These are phyloP conservation scores for Acidiella bohemica DNA, from an alignment of 495 filamentous ascomycete species.

Conservation along the genomic window DNA sequence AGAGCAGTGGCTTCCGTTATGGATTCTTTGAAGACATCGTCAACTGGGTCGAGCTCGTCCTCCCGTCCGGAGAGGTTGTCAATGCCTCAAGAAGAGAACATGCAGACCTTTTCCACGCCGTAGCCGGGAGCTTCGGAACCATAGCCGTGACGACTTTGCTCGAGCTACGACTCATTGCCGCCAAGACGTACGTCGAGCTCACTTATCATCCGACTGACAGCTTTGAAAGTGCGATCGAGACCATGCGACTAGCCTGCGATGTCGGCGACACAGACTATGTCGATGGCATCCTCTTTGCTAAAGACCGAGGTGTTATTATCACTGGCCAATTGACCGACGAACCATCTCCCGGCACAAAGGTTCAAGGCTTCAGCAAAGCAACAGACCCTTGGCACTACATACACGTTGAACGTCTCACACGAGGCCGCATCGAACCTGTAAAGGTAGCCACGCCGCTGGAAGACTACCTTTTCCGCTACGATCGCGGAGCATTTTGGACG, in stretches of 20 bases:
- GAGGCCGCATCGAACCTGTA: slow-evolving; percentile 14
- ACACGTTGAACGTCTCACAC: slow-evolving; percentile 13
- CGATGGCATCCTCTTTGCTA: slow-evolving; percentile 37
- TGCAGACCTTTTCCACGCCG: slow-evolving; percentile 42
- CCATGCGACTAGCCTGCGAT: slow-evolving; percentile 30
- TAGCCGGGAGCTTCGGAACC: slow-evolving; percentile 40
- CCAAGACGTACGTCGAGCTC: slow-evolving; percentile 41
- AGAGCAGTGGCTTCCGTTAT: slow-evolving; percentile 44
- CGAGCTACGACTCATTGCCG: slow-evolving; percentile 40
- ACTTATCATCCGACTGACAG: slow-evolving; percentile 39
- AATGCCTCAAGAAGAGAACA: slow-evolving; percentile 26
- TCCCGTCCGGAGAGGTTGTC: slow-evolving; percentile 41
- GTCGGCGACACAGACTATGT: slow-evolving; percentile 23
- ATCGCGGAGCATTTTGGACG: slow-evolving; percentile 49
- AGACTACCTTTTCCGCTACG: slow-evolving; percentile 49
- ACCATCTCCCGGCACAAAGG: slow-evolving; percentile 22
- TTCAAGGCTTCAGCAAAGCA: slow-evolving; percentile 21
- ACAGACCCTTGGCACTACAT: slow-evolving; percentile 26
- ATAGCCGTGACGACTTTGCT: slow-evolving; percentile 43
- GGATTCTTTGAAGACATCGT: slow-evolving; percentile 47
- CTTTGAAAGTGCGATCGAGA: slow-evolving; percentile 17
- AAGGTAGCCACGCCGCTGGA: slow-evolving; percentile 38
- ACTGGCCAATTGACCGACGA: slow-evolving; percentile 36
- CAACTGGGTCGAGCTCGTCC: slow-evolving; percentile 44
- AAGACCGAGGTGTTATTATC: slow-evolving; percentile 38